Conservation (phyloP, 2,329 filamentous ascomycete species). For the Diaporthe sp. region DNA sequence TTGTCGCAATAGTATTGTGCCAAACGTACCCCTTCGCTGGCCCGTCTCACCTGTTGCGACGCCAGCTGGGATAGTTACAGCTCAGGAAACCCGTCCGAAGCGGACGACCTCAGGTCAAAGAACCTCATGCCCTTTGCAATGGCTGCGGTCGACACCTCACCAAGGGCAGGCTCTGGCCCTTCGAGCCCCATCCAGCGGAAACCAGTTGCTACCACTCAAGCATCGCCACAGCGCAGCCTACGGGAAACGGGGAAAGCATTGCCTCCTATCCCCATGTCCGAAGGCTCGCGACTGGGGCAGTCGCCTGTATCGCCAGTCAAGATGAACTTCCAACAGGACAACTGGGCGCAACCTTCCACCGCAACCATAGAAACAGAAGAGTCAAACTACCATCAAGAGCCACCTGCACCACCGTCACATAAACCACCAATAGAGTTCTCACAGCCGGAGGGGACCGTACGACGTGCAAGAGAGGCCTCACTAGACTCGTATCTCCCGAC, state of each 20-base stretch:
- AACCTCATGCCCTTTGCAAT: slow-evolving; percentile 46
- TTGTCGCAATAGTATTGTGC: slow-evolving; percentile 41
- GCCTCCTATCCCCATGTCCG: slow-evolving; percentile 48
- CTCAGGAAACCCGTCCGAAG: slow-evolving; percentile 28
- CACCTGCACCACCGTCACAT: slow-evolving; percentile 54
- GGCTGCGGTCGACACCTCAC: slow-evolving; percentile 50
- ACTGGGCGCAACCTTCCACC: slow-evolving; percentile 67
- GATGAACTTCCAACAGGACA: slow-evolving; percentile 67
- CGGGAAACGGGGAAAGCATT: slow-evolving; percentile 51
- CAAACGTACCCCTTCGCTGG: slow-evolving; percentile 35
- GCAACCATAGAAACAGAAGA: slow-evolving; percentile 62
- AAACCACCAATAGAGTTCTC: slow-evolving; percentile 46
- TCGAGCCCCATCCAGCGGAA: slow-evolving; percentile 51
- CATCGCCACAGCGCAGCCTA: slow-evolving; percentile 53
- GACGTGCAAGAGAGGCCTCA: slow-evolving; percentile 28
- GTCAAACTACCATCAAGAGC: slow-evolving; percentile 34
- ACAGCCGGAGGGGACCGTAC: slow-evolving; percentile 37
- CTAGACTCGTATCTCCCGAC: slow-evolving; percentile 12
- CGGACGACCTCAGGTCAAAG: slow-evolving; percentile 33
- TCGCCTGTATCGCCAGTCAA: slow-evolving; percentile 69
- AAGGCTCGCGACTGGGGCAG: slow-evolving; percentile 63
- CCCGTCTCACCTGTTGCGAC: slow-evolving; percentile 42
- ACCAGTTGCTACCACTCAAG: slow-evolving; percentile 52
- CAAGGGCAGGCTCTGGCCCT: slow-evolving; percentile 45
- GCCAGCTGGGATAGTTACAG: slow-evolving; percentile 34